Base-by-base conservation (phyloP, 2,329 filamentous ascomycete species). In the Trichophyton rubrum region DNA sequence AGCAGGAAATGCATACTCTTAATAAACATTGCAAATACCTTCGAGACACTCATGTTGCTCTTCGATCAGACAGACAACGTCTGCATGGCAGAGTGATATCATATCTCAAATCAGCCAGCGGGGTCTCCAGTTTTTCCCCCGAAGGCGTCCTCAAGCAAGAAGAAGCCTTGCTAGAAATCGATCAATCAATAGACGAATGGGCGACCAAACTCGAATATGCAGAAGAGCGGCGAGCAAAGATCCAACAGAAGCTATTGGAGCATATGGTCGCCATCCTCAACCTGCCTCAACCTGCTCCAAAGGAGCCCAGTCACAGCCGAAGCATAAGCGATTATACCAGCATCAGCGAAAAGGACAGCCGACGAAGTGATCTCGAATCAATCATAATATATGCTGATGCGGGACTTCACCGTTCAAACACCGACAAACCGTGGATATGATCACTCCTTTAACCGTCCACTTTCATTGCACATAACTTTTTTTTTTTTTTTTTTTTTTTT, bases 21-120 rank as follows among this genome's bases (percentile, higher is more conserved):
- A 88, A 91, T 67, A 86, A 89, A 69, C 83, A 87, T 60, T 88
- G 85, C 60, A 86, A 90, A 65, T 90, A 90, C 68, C 82, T 91
- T 56, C 84, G 87, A 55, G 86, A 83, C 63, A 91, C 87, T 0
- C 88, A 90, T 73, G 85, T 82, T 59, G 88, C 86, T 3, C 80
- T 92, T 15, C 82, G 87, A 13, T 80, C 84, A n/a, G 87, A 87
- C 0, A 85, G 88, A 30, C 86, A 87, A 65, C 89, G 88, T 69
- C 80, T 91, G 3, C 88, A 91, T 68, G 81, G 82, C 6, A 82
- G 88, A 51, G 89, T 91, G 74, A 88, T 89, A 72, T 84, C 86
- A 59, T 89, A 89, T 67, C 80, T 91, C 8, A 85, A 86, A 58
- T 86, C 85, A 17, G 84, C 86, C 7, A 82, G 86, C 35, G 82